Conservation (phyloP, 345 rosid genomes). For the Sapria himalayana region DNA sequence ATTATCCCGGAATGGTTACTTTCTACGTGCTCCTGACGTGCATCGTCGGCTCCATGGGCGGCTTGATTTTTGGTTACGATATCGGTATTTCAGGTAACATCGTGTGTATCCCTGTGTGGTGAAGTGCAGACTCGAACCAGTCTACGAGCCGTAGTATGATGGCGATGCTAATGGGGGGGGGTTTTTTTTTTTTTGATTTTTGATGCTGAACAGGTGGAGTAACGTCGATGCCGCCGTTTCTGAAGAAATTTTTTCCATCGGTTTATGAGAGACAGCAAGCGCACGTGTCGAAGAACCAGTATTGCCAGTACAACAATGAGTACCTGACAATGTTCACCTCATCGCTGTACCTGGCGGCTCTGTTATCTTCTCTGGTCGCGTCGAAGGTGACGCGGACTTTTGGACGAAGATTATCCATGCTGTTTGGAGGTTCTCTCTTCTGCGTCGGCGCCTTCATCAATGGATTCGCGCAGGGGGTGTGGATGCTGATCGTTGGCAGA, state of each 20-base stretch:
- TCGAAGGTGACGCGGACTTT: constrained; percentile 50
- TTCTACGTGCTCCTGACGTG: constrained; percentile 56
- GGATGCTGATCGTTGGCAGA: constrained; percentile 89
- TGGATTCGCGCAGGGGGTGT: constrained; percentile 49
- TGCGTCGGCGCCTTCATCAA: constrained; percentile 67
- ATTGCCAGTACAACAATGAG: constrained; percentile 57
- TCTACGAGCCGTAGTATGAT: too few relatives aligned
- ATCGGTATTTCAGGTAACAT: constrained; percentile 73
- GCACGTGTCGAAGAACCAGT: constrained; percentile 32
- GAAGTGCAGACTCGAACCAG: too few relatives aligned
- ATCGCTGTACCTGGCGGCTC: constrained; percentile 75
- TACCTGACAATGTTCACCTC: constrained; percentile 77
- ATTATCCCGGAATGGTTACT: constrained; percentile 76
- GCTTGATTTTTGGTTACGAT: constrained; percentile 90
- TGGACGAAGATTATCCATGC: constrained; percentile 71
- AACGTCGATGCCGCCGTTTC: constrained; percentile 57
- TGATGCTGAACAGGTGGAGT: constrained; percentile 51
- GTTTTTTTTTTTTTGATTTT: background rate
- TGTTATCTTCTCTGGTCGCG: constrained; percentile 59
- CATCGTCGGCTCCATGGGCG: constrained; percentile 95
- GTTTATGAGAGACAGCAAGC: constrained; percentile 34
- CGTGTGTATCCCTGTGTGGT: too few relatives aligned
- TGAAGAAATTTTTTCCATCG: constrained; percentile 45
- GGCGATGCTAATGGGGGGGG: too few relatives aligned
- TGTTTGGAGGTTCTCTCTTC: constrained; percentile 74